Percentiles rank a stretch among this genome's conserved stretches.
These are phyloP conservation scores for Fraxinus angustifolia DNA, from an alignment of 305 asterid genomes.

Conservation along the genomic window DNA sequence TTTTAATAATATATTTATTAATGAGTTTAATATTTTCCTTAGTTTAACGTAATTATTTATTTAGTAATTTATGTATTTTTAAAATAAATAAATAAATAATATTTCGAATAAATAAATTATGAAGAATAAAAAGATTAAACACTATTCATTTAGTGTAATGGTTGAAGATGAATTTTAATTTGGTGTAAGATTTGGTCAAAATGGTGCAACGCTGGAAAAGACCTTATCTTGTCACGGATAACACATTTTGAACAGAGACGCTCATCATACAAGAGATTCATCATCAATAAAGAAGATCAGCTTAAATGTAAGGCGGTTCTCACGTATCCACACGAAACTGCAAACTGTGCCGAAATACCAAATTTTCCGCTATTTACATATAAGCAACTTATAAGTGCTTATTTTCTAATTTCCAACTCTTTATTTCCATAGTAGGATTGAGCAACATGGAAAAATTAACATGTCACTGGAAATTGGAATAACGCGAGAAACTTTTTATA, in stretches of 20 bases:
- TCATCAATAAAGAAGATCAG: not conserved
- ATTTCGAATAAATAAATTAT: no score
- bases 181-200: no score
- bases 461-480: not conserved
- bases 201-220: no score
- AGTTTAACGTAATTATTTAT: no score
- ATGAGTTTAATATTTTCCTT: no score
- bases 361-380: not conserved
- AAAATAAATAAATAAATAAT: no score
- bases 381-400: not conserved
- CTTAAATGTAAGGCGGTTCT: not conserved
- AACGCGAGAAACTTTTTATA: constrained; percentile 16
- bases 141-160: no score
- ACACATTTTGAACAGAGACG: not conserved
- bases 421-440: not conserved
- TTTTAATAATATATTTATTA: no score
- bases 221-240: not conserved
- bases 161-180: no score
- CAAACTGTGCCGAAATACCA: not conserved
- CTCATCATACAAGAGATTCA: not conserved
- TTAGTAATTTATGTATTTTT: no score
- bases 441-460: not conserved
- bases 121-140: no score
- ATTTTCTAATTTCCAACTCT: not conserved
- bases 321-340: not conserved